Conservation (phyloP, 1,284 basidiomycete genomes). For the Sphaerobolus stellatus region DNA sequence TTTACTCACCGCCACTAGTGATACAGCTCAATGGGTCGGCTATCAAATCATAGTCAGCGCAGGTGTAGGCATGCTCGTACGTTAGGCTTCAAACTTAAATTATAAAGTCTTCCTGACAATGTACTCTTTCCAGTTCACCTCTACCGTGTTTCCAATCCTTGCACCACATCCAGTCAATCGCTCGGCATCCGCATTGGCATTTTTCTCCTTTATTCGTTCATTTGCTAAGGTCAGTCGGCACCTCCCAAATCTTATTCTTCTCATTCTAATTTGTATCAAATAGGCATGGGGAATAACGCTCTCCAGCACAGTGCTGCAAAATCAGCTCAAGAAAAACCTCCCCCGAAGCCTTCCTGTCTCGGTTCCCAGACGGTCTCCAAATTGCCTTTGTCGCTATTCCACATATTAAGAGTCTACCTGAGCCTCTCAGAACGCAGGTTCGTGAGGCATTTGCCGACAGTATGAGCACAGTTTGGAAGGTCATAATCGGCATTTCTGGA, state of each 20-base stretch:
- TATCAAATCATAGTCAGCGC: conserved; percentile 28
- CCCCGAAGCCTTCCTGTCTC: conserved; percentile 17
- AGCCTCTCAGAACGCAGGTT: conserved; percentile 32
- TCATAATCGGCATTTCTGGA: conserved; percentile 34
- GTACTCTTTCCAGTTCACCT: background rate
- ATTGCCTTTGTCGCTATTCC: conserved; percentile 41
- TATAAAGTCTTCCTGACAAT: background rate
- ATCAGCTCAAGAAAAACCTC: conserved; percentile 23
- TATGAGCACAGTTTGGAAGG: conserved; percentile 34
- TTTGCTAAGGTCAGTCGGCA: conserved; percentile 1
- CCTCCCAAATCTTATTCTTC: background rate
- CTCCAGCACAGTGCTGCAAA: conserved; percentile 29
- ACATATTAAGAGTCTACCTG: conserved; percentile 27
- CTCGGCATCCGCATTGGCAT: conserved; percentile 13
- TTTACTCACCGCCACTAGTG: conserved; percentile 25
- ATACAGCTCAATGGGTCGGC: conserved; percentile 31
- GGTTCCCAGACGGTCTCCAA: conserved; percentile 27
- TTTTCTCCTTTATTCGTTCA: conserved; percentile 14
- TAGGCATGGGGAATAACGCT: conserved; percentile 10
- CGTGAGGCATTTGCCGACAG: conserved; percentile 35
- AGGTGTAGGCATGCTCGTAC: conserved; percentile 27
- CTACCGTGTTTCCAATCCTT: conserved; percentile 22
- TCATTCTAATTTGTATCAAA: background rate
- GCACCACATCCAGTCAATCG: conserved; percentile 19
- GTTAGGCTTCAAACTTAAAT: conserved; percentile 5